Conservation (phyloP, 2,329 filamentous ascomycete species). For the Ophiosphaerella herpotricha region DNA sequence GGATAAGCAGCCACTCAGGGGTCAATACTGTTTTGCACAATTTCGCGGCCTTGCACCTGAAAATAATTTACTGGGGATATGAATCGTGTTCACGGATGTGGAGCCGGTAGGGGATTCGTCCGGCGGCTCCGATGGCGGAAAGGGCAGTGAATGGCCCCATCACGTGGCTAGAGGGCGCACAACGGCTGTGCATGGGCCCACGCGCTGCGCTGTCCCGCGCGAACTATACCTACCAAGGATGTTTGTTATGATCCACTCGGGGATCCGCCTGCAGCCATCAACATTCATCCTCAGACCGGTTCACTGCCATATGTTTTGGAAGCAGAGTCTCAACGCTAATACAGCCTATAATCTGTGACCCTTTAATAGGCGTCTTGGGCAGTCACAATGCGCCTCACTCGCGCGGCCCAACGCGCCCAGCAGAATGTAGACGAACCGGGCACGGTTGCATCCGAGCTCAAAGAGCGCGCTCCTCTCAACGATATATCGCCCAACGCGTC, state of each 20-base stretch:
- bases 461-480: conserved; percentile 45
- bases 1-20: conserved; percentile 4
- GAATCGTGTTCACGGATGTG: not conserved
- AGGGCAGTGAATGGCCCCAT: conserved; percentile 4
- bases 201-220: conserved; percentile 5
- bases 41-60: not conserved
- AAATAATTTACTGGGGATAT: conserved; percentile 1
- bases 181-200: conserved; percentile 3
- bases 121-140: not conserved
- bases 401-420: conserved; percentile 49
- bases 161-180: conserved; percentile 12
- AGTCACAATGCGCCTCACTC: conserved; percentile 49
- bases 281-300: conserved; percentile 18
- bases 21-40: not conserved
- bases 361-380: not conserved
- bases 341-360: conserved; percentile 1
- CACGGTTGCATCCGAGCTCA: conserved; percentile 31
- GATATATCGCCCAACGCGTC: conserved; percentile 47
- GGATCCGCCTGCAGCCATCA: conserved; percentile 15
- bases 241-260: conserved; percentile 24
- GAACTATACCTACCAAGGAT: conserved; percentile 15
- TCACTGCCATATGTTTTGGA: conserved; percentile 19
- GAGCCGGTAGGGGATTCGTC: too few relatives aligned
- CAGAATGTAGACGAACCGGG: conserved; percentile 44
- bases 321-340: conserved; percentile 10